Evolutionary conservation across 306 rosid genomes (phyloP), one percentile per base, ranked within the genome.

Genomic region (Urtica urens): DNA sequence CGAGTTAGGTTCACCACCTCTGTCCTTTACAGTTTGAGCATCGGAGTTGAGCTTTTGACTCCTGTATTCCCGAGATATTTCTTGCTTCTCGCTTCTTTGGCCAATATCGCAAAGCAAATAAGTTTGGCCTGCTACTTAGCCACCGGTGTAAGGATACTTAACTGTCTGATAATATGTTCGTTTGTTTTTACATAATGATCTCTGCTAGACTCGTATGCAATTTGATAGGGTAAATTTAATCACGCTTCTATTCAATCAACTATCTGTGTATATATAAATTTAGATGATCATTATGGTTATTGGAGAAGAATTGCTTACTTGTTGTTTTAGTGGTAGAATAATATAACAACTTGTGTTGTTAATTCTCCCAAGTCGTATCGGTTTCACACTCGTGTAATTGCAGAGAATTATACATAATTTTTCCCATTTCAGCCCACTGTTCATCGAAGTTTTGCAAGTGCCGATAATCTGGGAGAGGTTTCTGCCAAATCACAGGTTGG

Each of bases 401-500:
- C n/a, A n/a, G n/a, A n/a, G n/a, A n/a, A n/a, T n/a, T n/a, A n/a
- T n/a, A n/a, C n/a, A n/a, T n/a, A n/a, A n/a, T n/a, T n/a, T n/a
- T n/a, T n/a, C n/a, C 11, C n/a, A 2, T 35, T 35, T 35, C 87
- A 87, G 96, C 69, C 93, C 26, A 69, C 93, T 69, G 86, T 87
- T 70, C 94, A 80, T 67, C 86, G 79, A 74, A 87, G 88, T 61
- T 87, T 87, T 78, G 96, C 96, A 20, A 51, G 67, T 45, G 81
- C 78, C 5, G 94, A 87, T 69, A 83, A 87, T 65, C 82, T 87
- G 11, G 96, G 94, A 58, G 96, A 83, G 74, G 76, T 87, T 68
- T 78, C 94, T 44, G 96, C 96, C 1, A 87, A 87, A 64, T 80
- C 96, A 60, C 96, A 87, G 94, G 96, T 87, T 34, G 37, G n/a